Percentiles rank a stretch among this genome's conserved stretches.
These are phyloP conservation scores for Hymenoscyphus occultus DNA, from an alignment of 2,329 filamentous ascomycete species.

Conservation along the genomic window DNA sequence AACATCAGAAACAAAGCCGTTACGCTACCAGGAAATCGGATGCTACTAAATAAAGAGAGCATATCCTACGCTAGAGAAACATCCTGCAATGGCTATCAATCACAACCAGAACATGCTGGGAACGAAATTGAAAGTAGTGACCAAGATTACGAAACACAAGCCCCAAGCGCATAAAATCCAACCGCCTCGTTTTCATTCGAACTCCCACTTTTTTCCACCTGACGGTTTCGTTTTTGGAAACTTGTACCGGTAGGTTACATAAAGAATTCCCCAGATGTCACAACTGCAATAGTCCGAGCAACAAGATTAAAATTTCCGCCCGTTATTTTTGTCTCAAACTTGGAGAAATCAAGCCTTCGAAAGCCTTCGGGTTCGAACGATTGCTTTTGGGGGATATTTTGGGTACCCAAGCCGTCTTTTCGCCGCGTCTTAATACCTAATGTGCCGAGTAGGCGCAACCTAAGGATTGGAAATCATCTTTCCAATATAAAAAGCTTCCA, in stretches of 20 bases:
- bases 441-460: neutral
- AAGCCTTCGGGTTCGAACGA: neutral
- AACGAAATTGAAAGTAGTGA: neutral
- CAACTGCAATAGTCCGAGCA: neutral
- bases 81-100: slow-evolving; percentile 4
- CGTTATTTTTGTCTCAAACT: neutral
- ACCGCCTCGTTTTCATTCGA: neutral
- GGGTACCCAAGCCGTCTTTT: neutral
- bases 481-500: neutral
- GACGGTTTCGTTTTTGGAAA: neutral
- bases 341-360: neutral
- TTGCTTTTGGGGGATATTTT: neutral
- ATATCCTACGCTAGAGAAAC: neutral
- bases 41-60: neutral
- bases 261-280: neutral
- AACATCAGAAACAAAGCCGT: neutral
- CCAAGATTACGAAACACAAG: neutral
- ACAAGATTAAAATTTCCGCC: neutral
- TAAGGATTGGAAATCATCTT: neutral
- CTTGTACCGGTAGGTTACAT: neutral
- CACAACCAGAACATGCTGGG: neutral
- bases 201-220: neutral
- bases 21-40: neutral
- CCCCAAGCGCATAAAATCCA: slow-evolving; percentile 1
- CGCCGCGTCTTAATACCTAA: neutral